Evolutionary conservation across 2,329 filamentous ascomycete genomes (phyloP).

Genomic region (Dothideomycetidae sp.): DNA sequence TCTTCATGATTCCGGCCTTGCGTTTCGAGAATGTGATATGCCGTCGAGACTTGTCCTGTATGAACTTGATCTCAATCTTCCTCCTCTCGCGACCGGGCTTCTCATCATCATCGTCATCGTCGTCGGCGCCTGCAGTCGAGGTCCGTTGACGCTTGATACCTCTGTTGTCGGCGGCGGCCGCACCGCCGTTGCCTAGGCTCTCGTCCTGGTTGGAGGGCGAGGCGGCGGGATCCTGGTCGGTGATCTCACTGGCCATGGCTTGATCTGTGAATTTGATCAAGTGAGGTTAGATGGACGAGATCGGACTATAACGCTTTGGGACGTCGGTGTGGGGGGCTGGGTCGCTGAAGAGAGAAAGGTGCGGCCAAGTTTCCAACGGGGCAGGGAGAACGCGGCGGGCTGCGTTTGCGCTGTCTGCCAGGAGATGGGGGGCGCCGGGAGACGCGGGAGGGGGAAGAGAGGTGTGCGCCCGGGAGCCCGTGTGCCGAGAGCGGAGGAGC

Average conservation of each 20-base stretch:
- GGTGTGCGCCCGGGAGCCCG: background rate
- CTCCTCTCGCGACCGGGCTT: slow-evolving; percentile 94
- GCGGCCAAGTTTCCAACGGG: slow-evolving; percentile 5
- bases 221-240: slow-evolving; percentile 37
- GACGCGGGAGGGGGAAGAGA: too few species aligned
- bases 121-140: slow-evolving; percentile 47
- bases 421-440: background rate
- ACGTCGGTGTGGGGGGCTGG: background rate
- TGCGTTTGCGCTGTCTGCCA: background rate
- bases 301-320: slow-evolving; percentile 8
- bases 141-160: slow-evolving; percentile 82
- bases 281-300: slow-evolving; percentile 1
- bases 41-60: slow-evolving; percentile 96
- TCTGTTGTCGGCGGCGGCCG: slow-evolving; percentile 43
- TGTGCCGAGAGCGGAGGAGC: background rate
- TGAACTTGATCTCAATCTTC: slow-evolving; percentile 99
- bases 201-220: slow-evolving; percentile 38
- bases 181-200: slow-evolving; percentile 53
- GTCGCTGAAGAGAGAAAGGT: slow-evolving; percentile 6
- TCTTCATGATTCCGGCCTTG: slow-evolving; percentile 99
- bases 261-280: slow-evolving; percentile 6
- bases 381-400: slow-evolving; percentile 1
- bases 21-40: slow-evolving; percentile 99
- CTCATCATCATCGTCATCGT: slow-evolving; percentile 95
- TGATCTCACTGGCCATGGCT: slow-evolving; percentile 31